These are phyloP conservation scores for Penicillium rolfsii DNA, from an alignment of 2,329 filamentous ascomycete genomes.

Conservation along the genomic window DNA sequence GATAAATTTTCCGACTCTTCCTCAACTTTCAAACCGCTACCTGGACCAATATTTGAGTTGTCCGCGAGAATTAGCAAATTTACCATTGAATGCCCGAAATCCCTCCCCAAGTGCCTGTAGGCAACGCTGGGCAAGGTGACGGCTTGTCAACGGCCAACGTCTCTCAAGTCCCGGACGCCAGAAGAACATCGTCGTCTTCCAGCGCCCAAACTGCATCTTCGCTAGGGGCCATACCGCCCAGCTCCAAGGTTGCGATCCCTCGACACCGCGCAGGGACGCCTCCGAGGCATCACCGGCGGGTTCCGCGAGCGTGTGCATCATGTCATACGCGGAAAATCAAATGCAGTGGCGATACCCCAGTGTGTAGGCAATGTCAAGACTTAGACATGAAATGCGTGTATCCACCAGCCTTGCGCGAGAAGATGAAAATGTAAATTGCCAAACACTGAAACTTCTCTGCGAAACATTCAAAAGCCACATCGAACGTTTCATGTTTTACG, in stretches of 20 bases:
- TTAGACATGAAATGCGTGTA: slow-evolving; percentile 44
- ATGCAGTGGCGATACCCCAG: slow-evolving; percentile 48
- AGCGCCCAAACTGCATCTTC: slow-evolving; percentile 5
- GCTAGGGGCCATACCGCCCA: slow-evolving; percentile 1
- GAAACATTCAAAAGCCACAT: not conserved
- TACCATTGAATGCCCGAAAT: not conserved
- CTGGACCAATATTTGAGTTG: not conserved
- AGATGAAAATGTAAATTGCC: slow-evolving; percentile 39
- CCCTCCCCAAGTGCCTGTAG: not conserved
- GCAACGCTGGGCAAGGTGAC: not conserved
- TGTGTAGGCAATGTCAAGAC: slow-evolving; percentile 47
- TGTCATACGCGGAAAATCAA: slow-evolving; percentile 50
- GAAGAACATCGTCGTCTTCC: slow-evolving; percentile 4
- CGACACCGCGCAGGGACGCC: slow-evolving; percentile 26
- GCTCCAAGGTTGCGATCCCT: slow-evolving; percentile 39
- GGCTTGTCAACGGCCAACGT: not conserved
- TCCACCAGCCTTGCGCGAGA: slow-evolving; percentile 44
- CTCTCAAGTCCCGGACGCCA: not conserved
- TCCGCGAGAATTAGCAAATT: not conserved
- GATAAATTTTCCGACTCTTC: not conserved
- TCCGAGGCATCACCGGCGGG: slow-evolving; percentile 33
- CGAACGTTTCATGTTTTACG: not conserved
- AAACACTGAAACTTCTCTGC: not conserved
- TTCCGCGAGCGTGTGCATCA: slow-evolving; percentile 47
- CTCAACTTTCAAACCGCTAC: not conserved